These are phyloP conservation scores for Diaporthe citrichinensis DNA, from an alignment of 2,329 filamentous ascomycete species.

Conservation along the genomic window DNA sequence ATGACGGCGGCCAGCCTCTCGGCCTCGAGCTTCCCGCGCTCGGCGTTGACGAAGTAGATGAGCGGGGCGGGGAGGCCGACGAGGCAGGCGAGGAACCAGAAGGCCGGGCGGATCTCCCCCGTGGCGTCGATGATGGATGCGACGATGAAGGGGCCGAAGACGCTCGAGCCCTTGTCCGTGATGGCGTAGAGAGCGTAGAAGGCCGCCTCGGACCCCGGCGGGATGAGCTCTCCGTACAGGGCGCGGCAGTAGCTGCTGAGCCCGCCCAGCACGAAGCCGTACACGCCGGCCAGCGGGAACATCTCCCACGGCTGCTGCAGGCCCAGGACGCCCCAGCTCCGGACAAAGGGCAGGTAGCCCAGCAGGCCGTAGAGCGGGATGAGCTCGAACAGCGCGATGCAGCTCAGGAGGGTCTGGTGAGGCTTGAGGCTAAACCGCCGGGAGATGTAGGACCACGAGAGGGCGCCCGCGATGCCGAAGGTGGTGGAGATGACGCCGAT, in stretches of 20 bases:
- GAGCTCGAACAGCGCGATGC: conserved; percentile 89
- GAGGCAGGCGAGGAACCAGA: conserved; percentile 91
- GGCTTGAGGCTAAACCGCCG: conserved; percentile 78
- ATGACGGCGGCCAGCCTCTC: conserved; percentile 73
- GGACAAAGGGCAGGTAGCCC: conserved; percentile 87
- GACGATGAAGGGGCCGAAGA: conserved; percentile 95
- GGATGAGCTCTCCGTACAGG: conserved; percentile 93
- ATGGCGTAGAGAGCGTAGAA: conserved; percentile 98
- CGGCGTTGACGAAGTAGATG: conserved; percentile 88
- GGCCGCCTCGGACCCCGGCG: conserved; percentile 92
- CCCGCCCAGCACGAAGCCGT: conserved; percentile 95
- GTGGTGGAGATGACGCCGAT: conserved; percentile 94
- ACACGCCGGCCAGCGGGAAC: conserved; percentile 91
- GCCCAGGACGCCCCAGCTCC: conserved; percentile 81
- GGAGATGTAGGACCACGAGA: conserved; percentile 88
- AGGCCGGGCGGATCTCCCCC: conserved; percentile 86
- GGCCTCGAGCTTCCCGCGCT: conserved; percentile 80
- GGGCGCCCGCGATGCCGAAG: conserved; percentile 87
- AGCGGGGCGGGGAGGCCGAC: conserved; percentile 88
- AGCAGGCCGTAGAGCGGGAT: conserved; percentile 93
- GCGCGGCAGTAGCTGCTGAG: conserved; percentile 92
- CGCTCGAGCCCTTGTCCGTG: conserved; percentile 94
- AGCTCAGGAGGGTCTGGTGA: conserved; percentile 91
- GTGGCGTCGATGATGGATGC: conserved; percentile 90
- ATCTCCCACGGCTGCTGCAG: conserved; percentile 98